Evolutionary conservation across 352 stramenopile species (phyloP).

Genomic region (Phytophthora rubi): DNA sequence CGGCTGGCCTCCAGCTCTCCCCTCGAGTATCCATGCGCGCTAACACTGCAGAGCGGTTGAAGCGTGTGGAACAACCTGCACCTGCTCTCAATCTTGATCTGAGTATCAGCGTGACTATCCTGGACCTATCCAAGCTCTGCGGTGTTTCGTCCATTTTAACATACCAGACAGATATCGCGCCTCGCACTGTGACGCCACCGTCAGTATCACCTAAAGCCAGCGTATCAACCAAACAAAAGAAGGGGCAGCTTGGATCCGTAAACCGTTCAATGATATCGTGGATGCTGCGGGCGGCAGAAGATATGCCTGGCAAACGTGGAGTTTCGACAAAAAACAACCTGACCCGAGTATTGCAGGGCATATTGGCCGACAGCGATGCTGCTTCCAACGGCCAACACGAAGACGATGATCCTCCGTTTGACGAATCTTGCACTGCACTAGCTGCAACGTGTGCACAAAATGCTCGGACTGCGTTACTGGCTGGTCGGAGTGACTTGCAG

Average conservation of each 20-base stretch:
- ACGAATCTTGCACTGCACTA: slow-evolving; percentile 24
- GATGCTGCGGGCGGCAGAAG: slow-evolving; percentile 59
- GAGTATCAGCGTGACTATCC: slow-evolving; percentile 71
- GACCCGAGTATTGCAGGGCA: slow-evolving; percentile 49
- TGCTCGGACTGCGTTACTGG: slow-evolving; percentile 53
- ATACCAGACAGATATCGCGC: slow-evolving; percentile 57
- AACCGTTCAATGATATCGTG: slow-evolving; percentile 67
- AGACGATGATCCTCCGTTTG: slow-evolving; percentile 3
- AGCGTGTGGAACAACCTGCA: slow-evolving; percentile 55
- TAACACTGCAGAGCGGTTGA: slow-evolving; percentile 41
- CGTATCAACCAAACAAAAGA: slow-evolving; percentile 21
- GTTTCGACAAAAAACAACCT: slow-evolving; percentile 43
- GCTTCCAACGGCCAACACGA: slow-evolving; percentile 8
- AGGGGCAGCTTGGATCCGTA: slow-evolving; percentile 28
- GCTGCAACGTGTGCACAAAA: slow-evolving; percentile 67
- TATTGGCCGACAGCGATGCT: slow-evolving; percentile 35
- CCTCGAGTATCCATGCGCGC: slow-evolving; percentile 50
- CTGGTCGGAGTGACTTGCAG: slow-evolving; percentile 71
- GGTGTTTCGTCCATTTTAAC: slow-evolving; percentile 78
- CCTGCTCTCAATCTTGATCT: slow-evolving; percentile 66
- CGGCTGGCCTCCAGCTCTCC: slow-evolving; percentile 50
- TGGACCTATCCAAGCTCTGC: slow-evolving; percentile 80
- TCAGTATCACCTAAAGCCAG: slow-evolving; percentile 21
- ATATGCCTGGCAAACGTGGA: slow-evolving; percentile 33
- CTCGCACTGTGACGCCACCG: slow-evolving; percentile 18